phyloP scores from a whole-genome alignment of 768 basidiomycete species.

The Xerocomus brunneocitrinus region DNA sequence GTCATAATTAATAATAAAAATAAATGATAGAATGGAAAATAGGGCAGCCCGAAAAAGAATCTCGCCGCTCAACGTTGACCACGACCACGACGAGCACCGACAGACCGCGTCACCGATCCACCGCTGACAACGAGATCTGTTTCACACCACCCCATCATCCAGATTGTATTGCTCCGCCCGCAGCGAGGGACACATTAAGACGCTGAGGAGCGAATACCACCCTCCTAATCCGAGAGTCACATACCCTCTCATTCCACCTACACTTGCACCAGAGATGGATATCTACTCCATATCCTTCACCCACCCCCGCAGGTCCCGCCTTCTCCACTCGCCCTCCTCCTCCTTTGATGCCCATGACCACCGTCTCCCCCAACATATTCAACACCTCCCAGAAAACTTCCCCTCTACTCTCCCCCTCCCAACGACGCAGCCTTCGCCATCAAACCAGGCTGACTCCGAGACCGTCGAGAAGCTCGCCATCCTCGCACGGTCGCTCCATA shows the following conservation, averaged over 20 bases:
- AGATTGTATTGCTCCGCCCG: background rate
- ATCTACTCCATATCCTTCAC: slow-evolving; percentile 94
- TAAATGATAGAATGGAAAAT: background rate
- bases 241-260: slow-evolving; percentile 16
- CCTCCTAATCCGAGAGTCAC: slow-evolving; percentile 23
- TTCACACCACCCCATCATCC: background rate
- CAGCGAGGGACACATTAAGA: slow-evolving; percentile 6
- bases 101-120: slow-evolving; percentile 17
- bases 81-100: slow-evolving; percentile 19
- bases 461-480: slow-evolving; percentile 76
- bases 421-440: slow-evolving; percentile 26
- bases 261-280: slow-evolving; percentile 55
- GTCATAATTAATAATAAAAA: slow-evolving; percentile 2
- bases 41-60: slow-evolving; percentile 19
- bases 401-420: slow-evolving; percentile 39
- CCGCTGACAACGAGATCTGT: slow-evolving; percentile 4
- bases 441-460: slow-evolving; percentile 53
- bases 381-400: slow-evolving; percentile 28
- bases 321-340: slow-evolving; percentile 51
- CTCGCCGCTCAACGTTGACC: slow-evolving; percentile 16
- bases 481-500: slow-evolving; percentile 75
- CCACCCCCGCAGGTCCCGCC: slow-evolving; percentile 78
- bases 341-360: slow-evolving; percentile 60
- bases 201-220: slow-evolving; percentile 24
- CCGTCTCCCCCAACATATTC: slow-evolving; percentile 41